Conservation (phyloP, 2,329 filamentous ascomycete species). For the Zymoseptoria brevis region DNA sequence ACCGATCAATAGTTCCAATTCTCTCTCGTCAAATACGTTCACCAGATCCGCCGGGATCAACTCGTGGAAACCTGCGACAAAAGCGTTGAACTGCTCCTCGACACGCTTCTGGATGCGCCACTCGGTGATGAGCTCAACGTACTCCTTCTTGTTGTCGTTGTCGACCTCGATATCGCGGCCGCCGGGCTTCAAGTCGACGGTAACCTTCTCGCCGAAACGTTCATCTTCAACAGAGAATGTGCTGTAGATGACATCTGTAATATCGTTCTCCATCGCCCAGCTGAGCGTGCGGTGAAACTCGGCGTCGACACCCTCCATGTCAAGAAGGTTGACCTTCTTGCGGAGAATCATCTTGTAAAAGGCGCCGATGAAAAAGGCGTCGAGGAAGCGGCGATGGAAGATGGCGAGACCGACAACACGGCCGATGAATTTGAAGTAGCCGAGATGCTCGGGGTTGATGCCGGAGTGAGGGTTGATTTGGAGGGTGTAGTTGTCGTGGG, state of each 20-base stretch:
- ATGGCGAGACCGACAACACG: conserved; percentile 94
- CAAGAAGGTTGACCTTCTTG: conserved; percentile 82
- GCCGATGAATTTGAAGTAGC: conserved; percentile 99
- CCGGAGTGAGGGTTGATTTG: conserved; percentile 99
- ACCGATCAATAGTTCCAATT: conserved; percentile 90
- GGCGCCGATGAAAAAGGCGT: conserved; percentile 98
- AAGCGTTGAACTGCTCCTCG: conserved; percentile 95
- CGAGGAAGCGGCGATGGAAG: conserved; percentile 94
- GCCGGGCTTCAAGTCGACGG: conserved; percentile 85
- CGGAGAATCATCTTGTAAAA: conserved; percentile 99
- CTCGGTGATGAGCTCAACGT: conserved; percentile 97
- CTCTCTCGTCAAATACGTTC: conserved; percentile 97
- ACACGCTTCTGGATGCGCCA: conserved; percentile 99
- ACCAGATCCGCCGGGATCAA: conserved; percentile 92
- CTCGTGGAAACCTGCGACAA: conserved; percentile 95
- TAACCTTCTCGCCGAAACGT: conserved; percentile 87
- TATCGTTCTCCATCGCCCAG: conserved; percentile 98
- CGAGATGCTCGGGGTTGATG: conserved; percentile 97
- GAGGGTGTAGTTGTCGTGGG: conserved; percentile 98
- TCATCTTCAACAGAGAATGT: conserved; percentile 97
- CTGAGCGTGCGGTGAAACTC: conserved; percentile 94
- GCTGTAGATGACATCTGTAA: conserved; percentile 86
- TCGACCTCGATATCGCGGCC: conserved; percentile 92
- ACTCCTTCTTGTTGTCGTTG: conserved; percentile 98
- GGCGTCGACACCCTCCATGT: conserved; percentile 98